These are phyloP conservation scores for Globisporangium heterothallicum DNA, from an alignment of 352 stramenopile genomes.

Conservation along the genomic window DNA sequence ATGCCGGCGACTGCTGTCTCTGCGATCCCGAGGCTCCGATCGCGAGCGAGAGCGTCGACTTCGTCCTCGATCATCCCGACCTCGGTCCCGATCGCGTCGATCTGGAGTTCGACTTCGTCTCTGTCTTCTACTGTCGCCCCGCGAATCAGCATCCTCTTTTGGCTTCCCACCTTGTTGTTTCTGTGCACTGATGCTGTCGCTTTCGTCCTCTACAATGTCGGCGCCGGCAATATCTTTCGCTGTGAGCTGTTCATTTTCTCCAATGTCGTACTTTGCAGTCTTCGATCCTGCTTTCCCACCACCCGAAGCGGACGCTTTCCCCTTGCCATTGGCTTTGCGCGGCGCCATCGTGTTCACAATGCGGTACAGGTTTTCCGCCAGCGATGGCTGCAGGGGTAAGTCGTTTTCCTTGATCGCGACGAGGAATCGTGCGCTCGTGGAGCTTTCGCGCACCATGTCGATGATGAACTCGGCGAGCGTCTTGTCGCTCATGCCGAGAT, in stretches of 20 bases:
- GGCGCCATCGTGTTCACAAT: slow-evolving; percentile 81
- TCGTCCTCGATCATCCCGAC: slow-evolving; percentile 19
- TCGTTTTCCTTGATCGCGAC: slow-evolving; percentile 56
- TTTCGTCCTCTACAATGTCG: slow-evolving; percentile 20
- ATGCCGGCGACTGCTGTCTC: slow-evolving; percentile 1
- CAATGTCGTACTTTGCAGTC: slow-evolving; percentile 39
- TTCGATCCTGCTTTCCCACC: slow-evolving; percentile 8
- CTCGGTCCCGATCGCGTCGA: slow-evolving; percentile 17
- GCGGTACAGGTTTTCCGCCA: slow-evolving; percentile 75
- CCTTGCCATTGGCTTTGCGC: slow-evolving; percentile 21
- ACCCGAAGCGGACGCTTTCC: neutral
- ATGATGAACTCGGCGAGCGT: slow-evolving; percentile 97
- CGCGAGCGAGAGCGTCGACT: slow-evolving; percentile 36
- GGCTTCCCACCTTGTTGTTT: neutral
- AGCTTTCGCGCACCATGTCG: slow-evolving; percentile 76
- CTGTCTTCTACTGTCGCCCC: slow-evolving; percentile 3
- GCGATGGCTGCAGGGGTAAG: slow-evolving; percentile 45
- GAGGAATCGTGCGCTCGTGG: slow-evolving; percentile 58
- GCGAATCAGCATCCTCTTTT: neutral
- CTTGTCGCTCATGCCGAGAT: slow-evolving; percentile 94
- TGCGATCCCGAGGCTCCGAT: slow-evolving; percentile 14
- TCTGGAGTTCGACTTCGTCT: slow-evolving; percentile 15
- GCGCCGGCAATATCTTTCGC: slow-evolving; percentile 54
- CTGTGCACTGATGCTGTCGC: neutral
- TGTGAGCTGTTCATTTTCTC: slow-evolving; percentile 65